Conservation (phyloP, 495 filamentous ascomycete genomes). For the Bryoglossum gracile region DNA sequence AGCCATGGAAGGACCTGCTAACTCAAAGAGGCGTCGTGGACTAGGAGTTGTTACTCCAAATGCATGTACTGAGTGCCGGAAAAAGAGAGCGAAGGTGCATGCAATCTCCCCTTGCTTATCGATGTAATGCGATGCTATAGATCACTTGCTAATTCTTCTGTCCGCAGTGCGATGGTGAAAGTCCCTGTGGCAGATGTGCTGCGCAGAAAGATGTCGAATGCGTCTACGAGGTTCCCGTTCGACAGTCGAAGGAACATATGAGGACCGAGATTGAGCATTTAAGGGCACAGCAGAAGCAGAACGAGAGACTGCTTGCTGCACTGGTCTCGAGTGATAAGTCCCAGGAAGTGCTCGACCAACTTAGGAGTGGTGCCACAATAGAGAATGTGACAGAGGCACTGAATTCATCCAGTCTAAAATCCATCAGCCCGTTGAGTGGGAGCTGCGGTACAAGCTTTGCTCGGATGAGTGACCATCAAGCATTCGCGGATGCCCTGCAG, state of each 20-base stretch:
- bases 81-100: slow-evolving; percentile 48
- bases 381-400: slow-evolving; percentile 43
- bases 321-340: slow-evolving; percentile 34
- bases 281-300: slow-evolving; percentile 37
- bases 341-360: slow-evolving; percentile 40
- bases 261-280: slow-evolving; percentile 44
- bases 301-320: slow-evolving; percentile 40
- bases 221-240: slow-evolving; percentile 45
- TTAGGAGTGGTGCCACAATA: slow-evolving; percentile 42
- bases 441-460: slow-evolving; percentile 8
- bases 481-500: slow-evolving; percentile 11
- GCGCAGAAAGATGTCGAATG: slow-evolving; percentile 42
- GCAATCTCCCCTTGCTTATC: background rate
- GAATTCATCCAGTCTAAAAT: slow-evolving; percentile 6
- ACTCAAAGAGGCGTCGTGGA: slow-evolving; percentile 35
- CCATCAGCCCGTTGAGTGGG: background rate
- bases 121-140: background rate
- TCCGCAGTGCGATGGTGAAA: slow-evolving; percentile 44
- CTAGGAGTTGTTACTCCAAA: slow-evolving; percentile 47
- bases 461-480: slow-evolving; percentile 9
- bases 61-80: slow-evolving; percentile 50
- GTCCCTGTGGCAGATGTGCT: slow-evolving; percentile 43
- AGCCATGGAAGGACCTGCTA: slow-evolving; percentile 12
- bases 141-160: background rate
- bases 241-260: slow-evolving; percentile 47